These are phyloP conservation scores for Aspergillus brunneoviolaceus DNA, from an alignment of 2,329 filamentous ascomycete species.

Conservation along the genomic window DNA sequence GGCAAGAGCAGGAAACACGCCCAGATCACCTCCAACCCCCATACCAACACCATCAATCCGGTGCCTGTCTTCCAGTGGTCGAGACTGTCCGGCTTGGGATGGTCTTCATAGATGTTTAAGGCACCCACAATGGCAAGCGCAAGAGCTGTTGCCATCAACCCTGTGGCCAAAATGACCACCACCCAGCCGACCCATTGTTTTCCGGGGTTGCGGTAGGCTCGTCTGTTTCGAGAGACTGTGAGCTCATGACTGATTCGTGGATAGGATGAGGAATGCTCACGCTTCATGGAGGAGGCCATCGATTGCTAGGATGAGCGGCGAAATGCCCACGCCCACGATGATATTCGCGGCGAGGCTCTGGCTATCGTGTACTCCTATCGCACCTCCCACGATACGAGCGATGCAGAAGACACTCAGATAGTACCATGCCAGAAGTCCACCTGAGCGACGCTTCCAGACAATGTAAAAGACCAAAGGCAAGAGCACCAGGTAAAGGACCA, in stretches of 20 bases:
- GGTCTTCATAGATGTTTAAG: slow-evolving; percentile 10
- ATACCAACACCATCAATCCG: slow-evolving; percentile 8
- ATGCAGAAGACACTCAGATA: slow-evolving; percentile 42
- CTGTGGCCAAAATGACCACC: background rate
- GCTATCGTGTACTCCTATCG: slow-evolving; percentile 9
- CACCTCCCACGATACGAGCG: slow-evolving; percentile 38
- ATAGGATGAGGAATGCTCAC: slow-evolving; percentile 20
- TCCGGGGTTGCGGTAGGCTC: slow-evolving; percentile 19
- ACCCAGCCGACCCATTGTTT: slow-evolving; percentile 2
- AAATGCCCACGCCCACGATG: slow-evolving; percentile 41
- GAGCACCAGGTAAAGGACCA: slow-evolving; percentile 35
- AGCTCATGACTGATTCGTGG: background rate
- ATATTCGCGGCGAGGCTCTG: slow-evolving; percentile 31
- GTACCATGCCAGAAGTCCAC: slow-evolving; percentile 41
- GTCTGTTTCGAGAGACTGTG: slow-evolving; percentile 9
- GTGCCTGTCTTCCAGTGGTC: slow-evolving; percentile 9
- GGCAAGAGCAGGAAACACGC: slow-evolving; percentile 2
- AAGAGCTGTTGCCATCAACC: slow-evolving; percentile 3
- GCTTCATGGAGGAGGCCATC: slow-evolving; percentile 39
- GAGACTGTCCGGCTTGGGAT: background rate
- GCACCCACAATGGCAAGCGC: slow-evolving; percentile 9
- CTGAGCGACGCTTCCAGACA: slow-evolving; percentile 34
- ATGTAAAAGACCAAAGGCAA: slow-evolving; percentile 32
- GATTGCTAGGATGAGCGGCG: slow-evolving; percentile 34
- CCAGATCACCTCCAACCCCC: slow-evolving; percentile 10